phyloP scores from a whole-genome alignment of 1,139 yeast species.

The Meyerozyma sp. region DNA sequence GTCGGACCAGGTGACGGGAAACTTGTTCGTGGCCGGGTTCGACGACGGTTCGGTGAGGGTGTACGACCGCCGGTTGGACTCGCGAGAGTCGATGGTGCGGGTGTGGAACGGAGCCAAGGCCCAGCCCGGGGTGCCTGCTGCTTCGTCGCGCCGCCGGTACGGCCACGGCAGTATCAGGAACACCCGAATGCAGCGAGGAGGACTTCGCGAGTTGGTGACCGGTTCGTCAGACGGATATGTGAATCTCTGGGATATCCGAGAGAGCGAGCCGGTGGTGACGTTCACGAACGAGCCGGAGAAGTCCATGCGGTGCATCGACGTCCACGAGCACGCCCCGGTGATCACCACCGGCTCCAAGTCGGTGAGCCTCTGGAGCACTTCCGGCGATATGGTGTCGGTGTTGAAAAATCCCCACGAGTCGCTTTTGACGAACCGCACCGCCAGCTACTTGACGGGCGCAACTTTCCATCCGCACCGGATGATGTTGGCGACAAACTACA shows the following conservation, averaged over 20 bases:
- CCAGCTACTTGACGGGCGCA: conserved; percentile 56
- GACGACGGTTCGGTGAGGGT: conserved; percentile 89
- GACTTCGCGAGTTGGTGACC: conserved; percentile 81
- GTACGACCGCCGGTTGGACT: conserved; percentile 82
- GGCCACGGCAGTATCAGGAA: conserved; percentile 65
- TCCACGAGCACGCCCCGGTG: conserved; percentile 95
- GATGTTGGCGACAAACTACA: conserved; percentile 84
- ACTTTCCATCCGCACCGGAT: conserved; percentile 92
- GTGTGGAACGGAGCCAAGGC: conserved; percentile 52
- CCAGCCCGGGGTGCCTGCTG: conserved; percentile 7
- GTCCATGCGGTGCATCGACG: conserved; percentile 68
- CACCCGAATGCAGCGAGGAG: conserved; percentile 96
- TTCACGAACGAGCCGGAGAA: conserved; percentile 55
- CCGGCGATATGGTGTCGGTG: conserved; percentile 66
- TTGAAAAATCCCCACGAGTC: conserved; percentile 52
- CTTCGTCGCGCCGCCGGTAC: neutral
- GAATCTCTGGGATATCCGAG: conserved; percentile 85
- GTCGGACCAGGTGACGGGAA: conserved; percentile 95
- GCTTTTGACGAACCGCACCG: conserved; percentile 40
- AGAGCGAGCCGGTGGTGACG: conserved; percentile 62
- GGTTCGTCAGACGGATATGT: conserved; percentile 82
- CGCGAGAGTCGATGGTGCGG: conserved; percentile 81
- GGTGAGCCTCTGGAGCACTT: conserved; percentile 83
- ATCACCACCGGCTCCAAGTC: conserved; percentile 80
- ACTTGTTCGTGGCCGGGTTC: conserved; percentile 85